Percentiles rank a stretch among this genome's conserved stretches.
phyloP scores from a whole-genome alignment of 2,329 filamentous ascomycete genomes.

The Claviceps sp. region DNA sequence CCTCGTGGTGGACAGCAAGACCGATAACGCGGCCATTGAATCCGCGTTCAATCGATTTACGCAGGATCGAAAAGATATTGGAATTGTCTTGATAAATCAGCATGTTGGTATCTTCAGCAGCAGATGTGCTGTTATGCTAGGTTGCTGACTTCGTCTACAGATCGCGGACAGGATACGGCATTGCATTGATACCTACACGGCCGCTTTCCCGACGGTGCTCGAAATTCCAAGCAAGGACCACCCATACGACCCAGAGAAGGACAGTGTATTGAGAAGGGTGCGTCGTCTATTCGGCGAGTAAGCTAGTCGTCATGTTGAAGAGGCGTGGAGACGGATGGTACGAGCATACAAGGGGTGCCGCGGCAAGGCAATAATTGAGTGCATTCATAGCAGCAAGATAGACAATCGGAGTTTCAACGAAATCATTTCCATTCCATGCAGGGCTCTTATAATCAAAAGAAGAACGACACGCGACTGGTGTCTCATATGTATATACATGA shows the following conservation, averaged over 20 bases:
- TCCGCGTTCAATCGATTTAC: constrained; percentile 83
- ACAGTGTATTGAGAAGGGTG: constrained; percentile 88
- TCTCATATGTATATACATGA: neutral
- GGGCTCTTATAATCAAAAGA: neutral
- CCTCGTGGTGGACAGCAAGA: constrained; percentile 89
- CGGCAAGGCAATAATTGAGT: neutral
- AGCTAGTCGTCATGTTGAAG: constrained; percentile 2
- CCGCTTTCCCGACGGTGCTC: constrained; percentile 88
- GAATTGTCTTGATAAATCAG: constrained; percentile 93
- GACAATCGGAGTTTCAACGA: neutral
- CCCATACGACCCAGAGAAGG: constrained; percentile 97
- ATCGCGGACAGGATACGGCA: constrained; percentile 88
- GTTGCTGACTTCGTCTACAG: constrained; percentile 30
- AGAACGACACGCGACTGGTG: neutral
- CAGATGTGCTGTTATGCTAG: neutral
- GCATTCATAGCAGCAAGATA: neutral
- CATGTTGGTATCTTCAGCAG: constrained; percentile 47
- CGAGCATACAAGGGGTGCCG: neutral
- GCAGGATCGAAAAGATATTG: constrained; percentile 85
- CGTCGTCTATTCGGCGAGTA: constrained; percentile 55
- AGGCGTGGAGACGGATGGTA: neutral
- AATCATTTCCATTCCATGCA: neutral
- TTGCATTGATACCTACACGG: constrained; percentile 79
- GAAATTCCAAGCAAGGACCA: constrained; percentile 99
- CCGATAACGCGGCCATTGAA: constrained; percentile 77